Percentiles rank a stretch among this genome's conserved stretches.
Evolutionary conservation across 257 asterid genomes (phyloP).

Genomic region (Jacaranda copaia): DNA sequence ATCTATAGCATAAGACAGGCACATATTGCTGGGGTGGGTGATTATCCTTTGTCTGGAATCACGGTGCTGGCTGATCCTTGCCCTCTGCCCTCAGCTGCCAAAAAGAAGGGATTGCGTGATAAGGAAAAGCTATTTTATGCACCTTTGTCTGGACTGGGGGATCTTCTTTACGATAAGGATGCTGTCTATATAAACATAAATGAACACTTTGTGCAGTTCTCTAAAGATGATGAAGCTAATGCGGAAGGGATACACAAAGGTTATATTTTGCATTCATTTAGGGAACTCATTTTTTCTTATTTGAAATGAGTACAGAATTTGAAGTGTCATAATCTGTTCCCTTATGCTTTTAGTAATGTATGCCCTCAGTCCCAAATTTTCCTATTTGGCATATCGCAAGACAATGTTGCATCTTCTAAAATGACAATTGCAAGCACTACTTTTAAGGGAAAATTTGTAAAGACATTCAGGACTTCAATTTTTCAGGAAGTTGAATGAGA

Average conservation of each 20-base stretch:
- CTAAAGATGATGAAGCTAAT: conserved; percentile 63
- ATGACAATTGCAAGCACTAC: not conserved
- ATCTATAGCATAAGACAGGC: conserved; percentile 54
- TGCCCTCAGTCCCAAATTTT: not conserved
- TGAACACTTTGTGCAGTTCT: conserved; percentile 91
- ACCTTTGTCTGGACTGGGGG: conserved; percentile 98
- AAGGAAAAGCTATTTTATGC: conserved; percentile 97
- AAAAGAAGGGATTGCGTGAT: conserved; percentile 96
- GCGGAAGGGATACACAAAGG: conserved; percentile 57
- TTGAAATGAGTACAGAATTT: not conserved
- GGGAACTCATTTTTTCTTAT: not conserved
- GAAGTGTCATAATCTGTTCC: conserved; percentile 12
- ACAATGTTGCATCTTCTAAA: not conserved
- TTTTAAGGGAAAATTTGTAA: no score
- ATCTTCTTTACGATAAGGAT: conserved; percentile 95
- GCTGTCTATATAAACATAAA: conserved; percentile 94
- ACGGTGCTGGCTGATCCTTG: conserved; percentile 89
- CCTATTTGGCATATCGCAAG: not conserved
- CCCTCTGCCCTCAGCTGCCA: conserved; percentile 96
- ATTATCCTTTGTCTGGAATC: conserved; percentile 69
- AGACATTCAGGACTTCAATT: not conserved
- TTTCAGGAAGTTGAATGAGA: not conserved
- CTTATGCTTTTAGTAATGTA: not conserved
- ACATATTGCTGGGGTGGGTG: conserved; percentile 99
- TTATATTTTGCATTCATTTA: conserved; percentile 35